A percentile compares a stretch with the other conserved stretches of the same genome.
These are phyloP conservation scores for Rhizopus microsporus DNA, from an alignment of 371 early-diverging fungal genomes.

Conservation along the genomic window DNA sequence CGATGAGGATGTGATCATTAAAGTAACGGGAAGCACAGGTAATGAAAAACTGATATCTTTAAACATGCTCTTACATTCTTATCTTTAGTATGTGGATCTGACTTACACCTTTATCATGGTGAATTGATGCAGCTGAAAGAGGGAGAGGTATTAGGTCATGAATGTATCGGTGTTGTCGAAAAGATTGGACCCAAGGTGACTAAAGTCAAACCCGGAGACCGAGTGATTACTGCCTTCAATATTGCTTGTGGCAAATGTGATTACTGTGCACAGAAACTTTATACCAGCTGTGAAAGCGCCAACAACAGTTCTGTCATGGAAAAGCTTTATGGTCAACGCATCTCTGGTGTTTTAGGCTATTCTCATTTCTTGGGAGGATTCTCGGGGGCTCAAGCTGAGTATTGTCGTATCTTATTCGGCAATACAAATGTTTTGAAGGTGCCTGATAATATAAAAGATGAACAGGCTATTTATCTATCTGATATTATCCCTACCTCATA, in stretches of 20 bases:
- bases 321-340: slow-evolving; percentile 56
- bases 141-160: slow-evolving; percentile 46
- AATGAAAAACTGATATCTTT: neutral
- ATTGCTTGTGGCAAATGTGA: slow-evolving; percentile 64
- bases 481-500: slow-evolving; percentile 63
- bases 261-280: slow-evolving; percentile 48
- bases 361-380: slow-evolving; percentile 42
- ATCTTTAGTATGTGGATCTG: slow-evolving; percentile 58
- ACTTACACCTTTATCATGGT: slow-evolving; percentile 60
- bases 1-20: slow-evolving; percentile 55
- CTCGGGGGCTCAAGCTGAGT: slow-evolving; percentile 62
- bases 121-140: slow-evolving; percentile 55
- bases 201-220: slow-evolving; percentile 48
- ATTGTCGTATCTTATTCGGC: slow-evolving; percentile 59
- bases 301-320: slow-evolving; percentile 58
- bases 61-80: neutral
- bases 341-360: slow-evolving; percentile 58
- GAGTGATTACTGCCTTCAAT: slow-evolving; percentile 46
- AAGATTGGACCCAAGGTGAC: slow-evolving; percentile 46
- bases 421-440: slow-evolving; percentile 60
- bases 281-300: slow-evolving; percentile 54
- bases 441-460: slow-evolving; percentile 50
- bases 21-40: slow-evolving; percentile 50
- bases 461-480: slow-evolving; percentile 57
- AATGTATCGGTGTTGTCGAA: slow-evolving; percentile 48